Evolutionary conservation across 202 grass and related monocot species (phyloP).

Genomic region (Brachypodium distachyon): DNA sequence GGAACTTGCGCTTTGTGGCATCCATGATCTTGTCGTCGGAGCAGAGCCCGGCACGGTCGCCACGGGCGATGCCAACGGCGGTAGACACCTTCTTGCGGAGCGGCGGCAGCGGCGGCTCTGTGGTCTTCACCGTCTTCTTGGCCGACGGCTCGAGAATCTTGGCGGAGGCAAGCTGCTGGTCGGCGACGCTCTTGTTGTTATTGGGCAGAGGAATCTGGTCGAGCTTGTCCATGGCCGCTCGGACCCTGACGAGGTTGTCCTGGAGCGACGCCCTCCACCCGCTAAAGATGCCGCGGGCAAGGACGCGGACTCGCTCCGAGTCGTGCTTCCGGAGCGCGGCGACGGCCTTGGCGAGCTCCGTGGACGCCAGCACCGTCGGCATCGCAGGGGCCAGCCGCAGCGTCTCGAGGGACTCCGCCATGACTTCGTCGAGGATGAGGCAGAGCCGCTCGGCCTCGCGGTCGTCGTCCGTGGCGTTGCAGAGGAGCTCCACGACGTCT

Average conservation of each 20-base stretch:
- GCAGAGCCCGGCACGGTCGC: not conserved
- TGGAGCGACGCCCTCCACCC: not conserved
- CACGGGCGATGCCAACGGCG: not conserved
- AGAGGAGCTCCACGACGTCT: too few species aligned
- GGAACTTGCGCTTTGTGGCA: not conserved
- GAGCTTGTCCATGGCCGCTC: not conserved
- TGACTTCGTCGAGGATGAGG: not conserved
- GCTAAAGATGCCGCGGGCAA: not conserved
- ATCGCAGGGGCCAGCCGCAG: not conserved
- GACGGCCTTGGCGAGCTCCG: not conserved
- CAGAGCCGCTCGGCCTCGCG: not conserved
- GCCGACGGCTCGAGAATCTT: too few species aligned
- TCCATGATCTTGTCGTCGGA: not conserved
- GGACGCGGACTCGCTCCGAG: not conserved
- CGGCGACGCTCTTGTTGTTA: not conserved
- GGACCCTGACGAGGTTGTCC: not conserved
- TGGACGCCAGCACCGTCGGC: not conserved
- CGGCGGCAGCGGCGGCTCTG: too few species aligned
- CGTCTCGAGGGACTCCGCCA: not conserved
- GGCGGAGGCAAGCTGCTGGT: not conserved
- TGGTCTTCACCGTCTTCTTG: not conserved
- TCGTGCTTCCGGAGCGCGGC: not conserved
- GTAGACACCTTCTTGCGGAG: not conserved
- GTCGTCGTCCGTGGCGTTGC: not conserved
- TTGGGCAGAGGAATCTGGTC: too few species aligned